Base-by-base conservation (phyloP, 306 rosid genomes). In the Calophaca sinica region DNA sequence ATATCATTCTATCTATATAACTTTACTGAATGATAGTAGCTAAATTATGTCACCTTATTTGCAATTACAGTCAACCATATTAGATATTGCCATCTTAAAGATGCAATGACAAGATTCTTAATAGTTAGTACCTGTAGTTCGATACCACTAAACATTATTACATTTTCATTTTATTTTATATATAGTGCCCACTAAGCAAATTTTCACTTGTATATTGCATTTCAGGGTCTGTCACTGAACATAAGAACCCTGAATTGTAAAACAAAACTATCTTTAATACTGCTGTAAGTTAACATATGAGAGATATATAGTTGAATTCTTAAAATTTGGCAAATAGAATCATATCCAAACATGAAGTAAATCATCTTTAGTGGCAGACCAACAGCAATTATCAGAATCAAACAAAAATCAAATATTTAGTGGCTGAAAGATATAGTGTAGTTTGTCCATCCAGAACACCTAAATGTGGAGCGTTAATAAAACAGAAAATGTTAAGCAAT, bases 381-480 rank as follows among this genome's bases (percentile, higher is more conserved):
- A 20, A 20, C 26, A 20, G 26, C 26, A 20, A 20, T 20, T 20
- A 42, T 32, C 35, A 55, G 7, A 62, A 74, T 60, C 53, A 72
- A 63, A 26, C 52, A 72, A 36, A 9, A 64, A 15, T 45, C 26
- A 62, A 31, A 78, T 58, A 72, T 26, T 50, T 70, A 53, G 69
- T 35, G 32, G 33, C 51, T 11, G 9, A 61, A 72, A 52, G 32
- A 62, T 54, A n/a, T 9, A 41, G 31, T 0, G 32, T 42, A 42
- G 12, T 31, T 70, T 71, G 5, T 9, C n/a, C 39, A 72, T 70
- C 11, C 15, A 62, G 9, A 42, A 41, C 9, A 5, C 50, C 9
- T 14, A 50, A 28, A 20, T 58, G 26, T 15, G 3, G 15, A 69
- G 28, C 29, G 57, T 44, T 65, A 26, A 20, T 39, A 36, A 60